Percentiles rank a stretch among this genome's conserved stretches.
phyloP scores from a whole-genome alignment of 805 yeast species.

The Saccharomycopsis sp. region DNA sequence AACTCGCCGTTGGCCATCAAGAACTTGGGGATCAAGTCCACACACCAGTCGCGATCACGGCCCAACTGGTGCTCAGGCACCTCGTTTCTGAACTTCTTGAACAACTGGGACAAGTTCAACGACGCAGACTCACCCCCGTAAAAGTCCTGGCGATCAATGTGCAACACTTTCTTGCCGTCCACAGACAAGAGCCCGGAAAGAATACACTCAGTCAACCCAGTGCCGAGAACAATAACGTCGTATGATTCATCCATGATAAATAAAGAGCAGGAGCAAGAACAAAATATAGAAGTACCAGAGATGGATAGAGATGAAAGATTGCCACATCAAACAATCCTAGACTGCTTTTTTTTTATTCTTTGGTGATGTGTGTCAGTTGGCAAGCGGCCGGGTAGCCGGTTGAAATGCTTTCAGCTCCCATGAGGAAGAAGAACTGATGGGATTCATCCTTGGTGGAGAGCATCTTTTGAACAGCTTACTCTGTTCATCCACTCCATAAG shows the following conservation, averaged over 20 bases:
- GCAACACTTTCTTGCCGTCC: constrained; percentile 96
- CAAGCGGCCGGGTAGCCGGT: too few relatives aligned
- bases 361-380: too few relatives aligned
- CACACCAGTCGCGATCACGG: constrained; percentile 95
- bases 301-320: constrained; percentile 3
- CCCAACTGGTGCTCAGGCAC: constrained; percentile 67
- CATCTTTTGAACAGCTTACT: too few relatives aligned
- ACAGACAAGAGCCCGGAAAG: constrained; percentile 89
- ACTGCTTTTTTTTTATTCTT: too few relatives aligned
- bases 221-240: constrained; percentile 87
- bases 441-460: too few relatives aligned
- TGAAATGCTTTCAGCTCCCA: too few relatives aligned
- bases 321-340: too few relatives aligned
- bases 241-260: constrained; percentile 83
- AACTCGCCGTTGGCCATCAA: constrained; percentile 97
- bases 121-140: constrained; percentile 93
- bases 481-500: too few relatives aligned
- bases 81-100: constrained; percentile 66
- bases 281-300: neutral
- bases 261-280: too few relatives aligned
- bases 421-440: too few relatives aligned
- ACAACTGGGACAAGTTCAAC: constrained; percentile 57
- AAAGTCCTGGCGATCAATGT: constrained; percentile 92
- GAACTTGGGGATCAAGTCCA: constrained; percentile 93
- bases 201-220: constrained; percentile 94